phyloP scores from a whole-genome alignment of 345 rosid species.

The Acer yangbiense region DNA sequence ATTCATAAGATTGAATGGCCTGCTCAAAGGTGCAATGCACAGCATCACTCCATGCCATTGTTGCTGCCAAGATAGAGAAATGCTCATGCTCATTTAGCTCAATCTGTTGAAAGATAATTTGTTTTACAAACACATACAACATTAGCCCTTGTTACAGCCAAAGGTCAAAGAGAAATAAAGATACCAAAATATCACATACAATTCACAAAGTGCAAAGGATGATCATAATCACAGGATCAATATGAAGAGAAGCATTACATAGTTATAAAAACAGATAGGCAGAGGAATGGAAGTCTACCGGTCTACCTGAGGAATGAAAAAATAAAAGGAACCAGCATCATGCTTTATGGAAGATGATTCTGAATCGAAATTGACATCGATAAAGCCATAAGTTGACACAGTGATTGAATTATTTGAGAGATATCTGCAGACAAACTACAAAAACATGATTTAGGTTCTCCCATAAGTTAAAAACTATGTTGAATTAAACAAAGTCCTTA shows the following conservation, averaged over 20 bases:
- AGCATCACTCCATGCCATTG: slow-evolving; percentile 74
- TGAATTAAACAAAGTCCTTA: slow-evolving; percentile 2
- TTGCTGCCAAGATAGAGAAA: slow-evolving; percentile 67
- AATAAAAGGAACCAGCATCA: slow-evolving; percentile 69
- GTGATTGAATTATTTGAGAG: slow-evolving; percentile 64
- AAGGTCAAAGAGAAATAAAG: slow-evolving; percentile 6
- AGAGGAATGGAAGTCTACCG: slow-evolving; percentile 45
- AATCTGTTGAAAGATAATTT: slow-evolving; percentile 51
- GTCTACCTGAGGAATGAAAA: slow-evolving; percentile 81
- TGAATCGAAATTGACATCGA: slow-evolving; percentile 49
- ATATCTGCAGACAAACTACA: slow-evolving; percentile 60
- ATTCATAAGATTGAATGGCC: slow-evolving; percentile 61
- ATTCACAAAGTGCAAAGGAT: not conserved
- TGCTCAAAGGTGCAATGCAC: slow-evolving; percentile 51
- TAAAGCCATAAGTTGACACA: slow-evolving; percentile 72
- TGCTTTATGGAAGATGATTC: slow-evolving; percentile 50
- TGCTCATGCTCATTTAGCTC: slow-evolving; percentile 72
- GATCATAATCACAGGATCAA: slow-evolving; percentile 11
- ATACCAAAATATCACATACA: slow-evolving; percentile 8
- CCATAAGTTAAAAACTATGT: slow-evolving; percentile 15
- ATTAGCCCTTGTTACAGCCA: slow-evolving; percentile 5
- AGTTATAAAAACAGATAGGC: not conserved
- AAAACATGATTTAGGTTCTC: slow-evolving; percentile 35
- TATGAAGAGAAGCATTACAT: not conserved
- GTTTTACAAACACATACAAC: slow-evolving; percentile 3